Percentiles rank a stretch among this genome's conserved stretches.
These are phyloP conservation scores for Xylaria sp. DNA, from an alignment of 495 filamentous ascomycete species.

Conservation along the genomic window DNA sequence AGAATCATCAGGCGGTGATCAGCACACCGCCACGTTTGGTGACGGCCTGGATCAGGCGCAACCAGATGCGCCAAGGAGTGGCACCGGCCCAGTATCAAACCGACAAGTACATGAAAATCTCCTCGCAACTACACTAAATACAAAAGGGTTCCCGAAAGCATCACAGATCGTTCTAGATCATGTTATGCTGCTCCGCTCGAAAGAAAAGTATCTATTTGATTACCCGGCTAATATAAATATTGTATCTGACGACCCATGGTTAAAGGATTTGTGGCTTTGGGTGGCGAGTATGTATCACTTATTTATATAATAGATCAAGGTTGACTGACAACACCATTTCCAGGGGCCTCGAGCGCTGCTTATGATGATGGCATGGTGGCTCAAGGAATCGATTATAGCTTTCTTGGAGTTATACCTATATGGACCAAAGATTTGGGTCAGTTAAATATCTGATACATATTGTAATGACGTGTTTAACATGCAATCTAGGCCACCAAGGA, in stretches of 20 bases:
- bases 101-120: conserved; percentile 53
- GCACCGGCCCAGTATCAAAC: conserved; percentile 41
- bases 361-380: conserved; percentile 74
- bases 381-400: conserved; percentile 80
- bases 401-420: conserved; percentile 79
- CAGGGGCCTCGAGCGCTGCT: conserved; percentile 71
- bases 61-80: conserved; percentile 24
- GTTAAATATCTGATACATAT: conserved; percentile 20
- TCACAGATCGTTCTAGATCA: conserved; percentile 52
- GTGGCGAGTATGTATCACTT: conserved; percentile 62
- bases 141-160: conserved; percentile 42
- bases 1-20: conserved; percentile 24
- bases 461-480: conserved; percentile 25
- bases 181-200: conserved; percentile 58
- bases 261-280: conserved; percentile 82
- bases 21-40: neutral
- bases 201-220: conserved; percentile 82
- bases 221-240: conserved; percentile 71
- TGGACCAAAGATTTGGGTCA: conserved; percentile 80
- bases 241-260: conserved; percentile 72
- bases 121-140: conserved; percentile 56
- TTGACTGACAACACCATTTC: conserved; percentile 27
- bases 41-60: conserved; percentile 20
- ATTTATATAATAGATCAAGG: conserved; percentile 1
- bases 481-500: conserved; percentile 43